Evolutionary conservation across 352 stramenopile genomes (phyloP).

Genomic region (Blastocystis sp.): DNA sequence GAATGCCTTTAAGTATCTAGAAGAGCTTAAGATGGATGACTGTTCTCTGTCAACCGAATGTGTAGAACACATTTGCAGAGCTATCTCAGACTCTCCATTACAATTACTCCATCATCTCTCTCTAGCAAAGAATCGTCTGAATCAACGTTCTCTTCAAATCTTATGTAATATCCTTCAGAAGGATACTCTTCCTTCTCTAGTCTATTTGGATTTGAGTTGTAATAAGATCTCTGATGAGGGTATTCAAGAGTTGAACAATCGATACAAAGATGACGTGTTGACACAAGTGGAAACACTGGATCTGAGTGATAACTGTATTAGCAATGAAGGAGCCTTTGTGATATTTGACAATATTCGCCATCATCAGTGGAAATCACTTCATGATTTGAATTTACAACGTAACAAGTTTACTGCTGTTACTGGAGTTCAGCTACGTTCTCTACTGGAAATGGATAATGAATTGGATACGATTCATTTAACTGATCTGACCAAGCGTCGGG

Average conservation of each 20-base stretch:
- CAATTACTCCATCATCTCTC: slow-evolving; percentile 10
- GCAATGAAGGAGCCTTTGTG: slow-evolving; percentile 69
- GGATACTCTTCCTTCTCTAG: slow-evolving; percentile 14
- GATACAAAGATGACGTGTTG: slow-evolving; percentile 10
- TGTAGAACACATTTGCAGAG: slow-evolving; percentile 10
- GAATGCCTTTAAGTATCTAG: neutral
- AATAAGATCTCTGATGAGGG: slow-evolving; percentile 28
- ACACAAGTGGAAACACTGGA: slow-evolving; percentile 69
- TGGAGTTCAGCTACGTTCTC: slow-evolving; percentile 36
- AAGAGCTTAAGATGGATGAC: slow-evolving; percentile 20
- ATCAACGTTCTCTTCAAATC: neutral
- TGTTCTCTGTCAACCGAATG: slow-evolving; percentile 9
- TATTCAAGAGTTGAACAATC: slow-evolving; percentile 23
- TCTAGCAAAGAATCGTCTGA: slow-evolving; percentile 11
- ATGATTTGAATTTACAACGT: slow-evolving; percentile 32
- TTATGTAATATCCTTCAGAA: slow-evolving; percentile 14
- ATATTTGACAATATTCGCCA: slow-evolving; percentile 64
- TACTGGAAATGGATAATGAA: slow-evolving; percentile 60
- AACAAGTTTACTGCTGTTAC: slow-evolving; percentile 56
- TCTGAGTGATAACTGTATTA: slow-evolving; percentile 70
- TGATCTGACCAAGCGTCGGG: slow-evolving; percentile 39
- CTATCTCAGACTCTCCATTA: slow-evolving; percentile 6
- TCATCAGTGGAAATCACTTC: neutral
- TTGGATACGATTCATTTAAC: slow-evolving; percentile 55
- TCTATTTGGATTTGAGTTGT: slow-evolving; percentile 11